phyloP scores from a whole-genome alignment of 108 stramenopile species.

The Craspedostauros australis region DNA sequence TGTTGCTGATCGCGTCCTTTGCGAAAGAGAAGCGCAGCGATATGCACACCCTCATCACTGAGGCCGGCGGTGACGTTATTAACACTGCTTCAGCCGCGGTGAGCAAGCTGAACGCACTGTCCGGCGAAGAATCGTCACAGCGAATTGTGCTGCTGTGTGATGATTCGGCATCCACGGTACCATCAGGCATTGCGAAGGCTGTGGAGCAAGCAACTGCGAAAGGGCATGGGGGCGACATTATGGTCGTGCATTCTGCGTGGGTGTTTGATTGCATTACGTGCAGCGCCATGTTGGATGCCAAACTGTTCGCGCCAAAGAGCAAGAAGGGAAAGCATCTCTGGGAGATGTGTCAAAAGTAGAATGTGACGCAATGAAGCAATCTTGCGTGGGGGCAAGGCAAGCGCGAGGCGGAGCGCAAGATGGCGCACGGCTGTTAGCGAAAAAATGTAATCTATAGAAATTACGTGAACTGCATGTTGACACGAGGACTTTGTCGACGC shows the following conservation, averaged over 20 bases:
- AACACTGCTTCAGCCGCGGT: slow-evolving; percentile 22
- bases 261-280: slow-evolving; percentile 71
- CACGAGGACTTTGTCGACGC: too few relatives aligned
- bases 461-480: too few relatives aligned
- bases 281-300: slow-evolving; percentile 29
- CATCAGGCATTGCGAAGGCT: slow-evolving; percentile 30
- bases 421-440: too few relatives aligned
- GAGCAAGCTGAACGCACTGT: slow-evolving; percentile 14
- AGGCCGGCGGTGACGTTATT: slow-evolving; percentile 35
- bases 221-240: slow-evolving; percentile 1
- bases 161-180: slow-evolving; percentile 22
- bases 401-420: too few relatives aligned
- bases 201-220: slow-evolving; percentile 21
- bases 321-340: slow-evolving; percentile 1
- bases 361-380: too few relatives aligned
- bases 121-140: neutral
- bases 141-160: slow-evolving; percentile 56
- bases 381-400: too few relatives aligned
- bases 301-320: slow-evolving; percentile 17
- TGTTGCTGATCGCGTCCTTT: too few relatives aligned
- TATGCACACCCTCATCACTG: too few relatives aligned
- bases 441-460: too few relatives aligned
- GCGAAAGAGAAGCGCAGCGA: too few relatives aligned
- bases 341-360: too few relatives aligned
- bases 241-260: slow-evolving; percentile 60